Base-by-base conservation (phyloP, 345 rosid species). In the Alliaria petiolata region DNA sequence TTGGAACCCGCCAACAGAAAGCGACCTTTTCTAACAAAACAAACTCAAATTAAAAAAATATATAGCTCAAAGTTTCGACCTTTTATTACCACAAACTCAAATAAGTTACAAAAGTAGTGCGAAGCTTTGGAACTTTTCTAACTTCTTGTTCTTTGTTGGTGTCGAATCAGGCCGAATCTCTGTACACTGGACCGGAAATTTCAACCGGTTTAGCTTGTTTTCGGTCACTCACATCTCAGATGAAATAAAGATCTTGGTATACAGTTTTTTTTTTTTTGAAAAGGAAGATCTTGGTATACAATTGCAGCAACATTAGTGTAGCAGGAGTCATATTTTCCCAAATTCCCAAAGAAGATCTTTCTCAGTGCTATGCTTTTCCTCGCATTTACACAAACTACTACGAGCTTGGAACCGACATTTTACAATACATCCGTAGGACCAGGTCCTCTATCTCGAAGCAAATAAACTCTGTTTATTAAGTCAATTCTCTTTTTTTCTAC, bases 1-100 rank as follows among this genome's bases (percentile, higher is more conserved):
- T 70, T 84, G 86, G 90, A 62, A 65, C n/a, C n/a, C n/a, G 0
- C 0, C 17, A n/a, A n/a, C n/a, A n/a, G 35, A 71, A 60, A 28
- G 7, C 40, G 13, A 3, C 35, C 8, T 33, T 33, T 33, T 33
- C 7, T n/a, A n/a, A n/a, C n/a, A n/a, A n/a, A n/a, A n/a, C n/a
- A n/a, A n/a, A n/a, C n/a, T n/a, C n/a, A n/a, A n/a, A n/a, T n/a
- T n/a, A n/a, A n/a, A n/a, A n/a, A n/a, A n/a, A n/a, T n/a, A n/a
- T n/a, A n/a, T n/a, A n/a, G n/a, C n/a, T n/a, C n/a, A n/a, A n/a
- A n/a, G n/a, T n/a, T n/a, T n/a, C n/a, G n/a, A n/a, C n/a, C n/a
- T n/a, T n/a, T n/a, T n/a, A n/a, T n/a, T n/a, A n/a, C n/a, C n/a
- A n/a, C n/a, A n/a, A n/a, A n/a, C n/a, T n/a, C n/a, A n/a, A n/a